Evolutionary conservation across 495 filamentous ascomycete genomes (phyloP).

Genomic region (Parachaetomium inaequale): DNA sequence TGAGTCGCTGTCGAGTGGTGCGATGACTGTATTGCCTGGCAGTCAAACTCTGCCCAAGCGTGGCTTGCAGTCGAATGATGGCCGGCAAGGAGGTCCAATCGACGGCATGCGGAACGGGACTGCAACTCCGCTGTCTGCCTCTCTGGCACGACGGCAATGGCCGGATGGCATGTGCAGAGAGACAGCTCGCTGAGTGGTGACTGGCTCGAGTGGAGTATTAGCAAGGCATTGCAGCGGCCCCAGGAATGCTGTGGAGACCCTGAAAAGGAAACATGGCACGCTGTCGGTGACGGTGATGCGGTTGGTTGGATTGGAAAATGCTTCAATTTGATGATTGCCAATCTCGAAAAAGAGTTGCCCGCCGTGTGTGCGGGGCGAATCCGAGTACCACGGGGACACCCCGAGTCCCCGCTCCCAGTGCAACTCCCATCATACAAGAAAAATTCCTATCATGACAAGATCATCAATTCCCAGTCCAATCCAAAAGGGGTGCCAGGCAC

Average conservation of each 20-base stretch:
- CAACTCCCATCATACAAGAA: conserved; percentile 19
- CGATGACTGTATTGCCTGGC: not conserved
- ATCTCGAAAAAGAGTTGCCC: conserved; percentile 15
- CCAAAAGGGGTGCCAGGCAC: conserved; percentile 5
- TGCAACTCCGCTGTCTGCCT: conserved; percentile 9
- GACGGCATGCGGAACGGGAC: not conserved
- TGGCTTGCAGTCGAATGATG: conserved; percentile 7
- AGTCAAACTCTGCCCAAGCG: not conserved
- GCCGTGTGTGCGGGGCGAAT: not conserved
- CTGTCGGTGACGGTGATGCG: not conserved
- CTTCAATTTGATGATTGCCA: conserved; percentile 18
- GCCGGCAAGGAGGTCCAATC: conserved; percentile 11
- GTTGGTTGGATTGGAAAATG: conserved; percentile 17
- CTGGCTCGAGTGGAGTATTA: not conserved
- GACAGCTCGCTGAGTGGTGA: conserved; percentile 3
- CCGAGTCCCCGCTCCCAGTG: not conserved
- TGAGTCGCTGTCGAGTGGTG: not conserved
- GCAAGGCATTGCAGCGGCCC: not conserved
- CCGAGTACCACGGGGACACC: conserved; percentile 4
- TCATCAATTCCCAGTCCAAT: conserved; percentile 19
- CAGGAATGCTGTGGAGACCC: conserved; percentile 5
- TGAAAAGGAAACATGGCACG: conserved; percentile 8
- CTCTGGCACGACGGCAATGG: conserved; percentile 11
- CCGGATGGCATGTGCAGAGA: not conserved
- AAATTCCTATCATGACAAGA: conserved; percentile 23